Evolutionary conservation across 2,329 filamentous ascomycete species (phyloP), one percentile per base, ranked within the genome.

Genomic region (Ceratocystis colombiana): DNA sequence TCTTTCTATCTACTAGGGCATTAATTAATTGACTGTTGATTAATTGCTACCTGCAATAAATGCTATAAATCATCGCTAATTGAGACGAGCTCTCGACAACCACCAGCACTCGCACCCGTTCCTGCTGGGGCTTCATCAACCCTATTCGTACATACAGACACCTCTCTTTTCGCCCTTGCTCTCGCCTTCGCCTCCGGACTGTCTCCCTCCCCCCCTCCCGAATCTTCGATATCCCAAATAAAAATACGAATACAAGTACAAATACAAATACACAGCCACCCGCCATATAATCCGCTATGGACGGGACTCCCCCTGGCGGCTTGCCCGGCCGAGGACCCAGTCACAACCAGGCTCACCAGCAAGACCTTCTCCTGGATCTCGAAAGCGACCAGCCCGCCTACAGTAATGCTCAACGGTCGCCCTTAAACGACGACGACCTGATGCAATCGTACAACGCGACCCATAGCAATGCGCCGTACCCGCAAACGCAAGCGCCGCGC

Each of bases 391-490:
- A 86, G 70, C 85, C 88, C 64, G 74, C 82, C 68, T 96, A 96
- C 76, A 84, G 82, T 74, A 82, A 82, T 46, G 90, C 90, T 69
- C 88, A 91, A 75, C 84, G 85, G 67, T 87, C 91, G 62, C 84
- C 88, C n/a, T 79, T 89, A 68, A 87, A 87, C 74, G 91, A 96
- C 74, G 88, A 95, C 70, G 86, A 92, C 70, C 80, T 96, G 61
- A 78, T 93, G 73, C 83, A 85, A 74, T 84, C 84, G 70, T 84
- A 89, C 70, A 79, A 82, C 71, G 65, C 65, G 5, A 78, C 82
- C 61, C 82, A 83, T 41, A 15, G 37, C 69, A 71, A 66, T 53
- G 41, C 66, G 59, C 62, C 64, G 53, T 15, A 33, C 53, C 25
- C 53, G 20, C 53, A 28, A 57, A n/a, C 53, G 7, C 53, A 57